Evolutionary conservation across 257 asterid genomes (phyloP).

Genomic region (Buddleja alternifolia): DNA sequence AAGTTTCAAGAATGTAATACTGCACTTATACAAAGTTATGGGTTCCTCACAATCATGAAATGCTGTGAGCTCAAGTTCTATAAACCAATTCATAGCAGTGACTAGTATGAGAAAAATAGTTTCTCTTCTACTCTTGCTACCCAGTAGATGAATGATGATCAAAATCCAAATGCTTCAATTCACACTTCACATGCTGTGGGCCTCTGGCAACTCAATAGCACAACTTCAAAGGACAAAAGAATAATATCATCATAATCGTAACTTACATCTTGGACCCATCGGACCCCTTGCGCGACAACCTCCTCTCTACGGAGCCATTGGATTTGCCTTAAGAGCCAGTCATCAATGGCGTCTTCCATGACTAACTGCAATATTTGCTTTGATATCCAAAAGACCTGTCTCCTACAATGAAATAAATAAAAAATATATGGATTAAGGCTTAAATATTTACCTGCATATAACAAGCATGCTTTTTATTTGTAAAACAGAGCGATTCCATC

Average conservation of each 20-base stretch:
- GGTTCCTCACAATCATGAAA: constrained; percentile 10
- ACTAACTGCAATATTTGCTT: constrained; percentile 94
- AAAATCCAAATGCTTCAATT: neutral
- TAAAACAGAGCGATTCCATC: neutral
- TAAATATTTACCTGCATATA: constrained; percentile 17
- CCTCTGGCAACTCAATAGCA: neutral
- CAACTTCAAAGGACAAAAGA: constrained; percentile 18
- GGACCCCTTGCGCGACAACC: constrained; percentile 78
- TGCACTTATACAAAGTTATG: constrained; percentile 14
- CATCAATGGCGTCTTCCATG: constrained; percentile 99
- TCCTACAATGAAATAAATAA: constrained; percentile 52
- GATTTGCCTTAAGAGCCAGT: constrained; percentile 92
- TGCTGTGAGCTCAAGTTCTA: constrained; percentile 23
- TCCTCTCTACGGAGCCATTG: constrained; percentile 91
- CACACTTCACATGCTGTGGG: too few species aligned
- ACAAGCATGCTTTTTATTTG: too few species aligned
- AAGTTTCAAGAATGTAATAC: constrained; percentile 4
- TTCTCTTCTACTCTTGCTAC: constrained; percentile 20
- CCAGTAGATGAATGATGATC: neutral
- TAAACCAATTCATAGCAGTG: constrained; percentile 7
- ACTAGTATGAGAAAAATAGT: neutral
- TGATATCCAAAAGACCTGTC: constrained; percentile 99
- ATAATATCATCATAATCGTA: constrained; percentile 25
- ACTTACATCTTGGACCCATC: constrained; percentile 92
- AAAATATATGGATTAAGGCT: constrained; percentile 19